Conservation (phyloP, 139 green algal genomes). For the Picochlorum sp. region DNA sequence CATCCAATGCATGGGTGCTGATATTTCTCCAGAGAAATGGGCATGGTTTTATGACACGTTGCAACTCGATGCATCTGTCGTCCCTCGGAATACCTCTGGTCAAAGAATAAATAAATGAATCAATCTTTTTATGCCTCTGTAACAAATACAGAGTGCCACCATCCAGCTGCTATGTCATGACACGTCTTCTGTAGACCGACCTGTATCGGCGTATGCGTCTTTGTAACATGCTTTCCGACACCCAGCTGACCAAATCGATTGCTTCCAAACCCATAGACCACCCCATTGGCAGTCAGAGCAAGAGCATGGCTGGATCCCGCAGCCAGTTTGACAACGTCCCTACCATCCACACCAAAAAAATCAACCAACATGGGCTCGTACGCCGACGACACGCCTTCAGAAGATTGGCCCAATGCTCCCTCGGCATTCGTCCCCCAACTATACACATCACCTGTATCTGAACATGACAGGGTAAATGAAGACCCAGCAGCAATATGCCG, state of each 20-base stretch:
- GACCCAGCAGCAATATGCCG: constrained; percentile 27
- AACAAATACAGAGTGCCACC: constrained; percentile 38
- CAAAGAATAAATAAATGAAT: constrained; percentile 52
- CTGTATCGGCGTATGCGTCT: neutral
- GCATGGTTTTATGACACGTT: constrained; percentile 42
- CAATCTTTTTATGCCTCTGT: constrained; percentile 2
- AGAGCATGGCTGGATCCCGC: constrained; percentile 37
- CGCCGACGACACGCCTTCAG: neutral
- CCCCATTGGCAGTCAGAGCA: constrained; percentile 11
- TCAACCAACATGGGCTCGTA: constrained; percentile 30
- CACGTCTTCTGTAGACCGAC: neutral
- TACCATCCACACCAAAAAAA: constrained; percentile 1
- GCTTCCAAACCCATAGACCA: constrained; percentile 28
- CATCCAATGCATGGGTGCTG: constrained; percentile 49
- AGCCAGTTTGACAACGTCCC: constrained; percentile 22
- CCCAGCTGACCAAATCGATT: constrained; percentile 43
- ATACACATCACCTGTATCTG: constrained; percentile 37
- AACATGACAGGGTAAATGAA: constrained; percentile 33
- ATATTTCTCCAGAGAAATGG: constrained; percentile 38
- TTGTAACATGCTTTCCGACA: neutral
- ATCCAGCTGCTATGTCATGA: constrained; percentile 27
- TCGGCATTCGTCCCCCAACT: constrained; percentile 43
- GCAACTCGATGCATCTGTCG: constrained; percentile 37
- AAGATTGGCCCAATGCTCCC: constrained; percentile 39
- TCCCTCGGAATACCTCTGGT: constrained; percentile 36